phyloP scores from a whole-genome alignment of 2,329 filamentous ascomycete genomes.

The Ustulina deusta region DNA sequence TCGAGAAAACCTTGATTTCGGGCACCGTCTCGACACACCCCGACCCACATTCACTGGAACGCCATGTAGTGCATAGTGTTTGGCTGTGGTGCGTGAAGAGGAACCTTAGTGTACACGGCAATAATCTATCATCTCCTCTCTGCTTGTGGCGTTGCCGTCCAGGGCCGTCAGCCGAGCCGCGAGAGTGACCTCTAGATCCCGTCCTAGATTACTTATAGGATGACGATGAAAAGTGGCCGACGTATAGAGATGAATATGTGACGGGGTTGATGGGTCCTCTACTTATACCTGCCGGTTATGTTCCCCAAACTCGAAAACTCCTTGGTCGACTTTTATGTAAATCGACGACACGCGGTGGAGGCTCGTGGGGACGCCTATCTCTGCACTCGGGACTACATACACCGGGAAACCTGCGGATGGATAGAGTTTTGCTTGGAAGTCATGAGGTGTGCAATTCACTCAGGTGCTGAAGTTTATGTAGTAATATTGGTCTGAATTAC shows the following conservation, averaged over 20 bases:
- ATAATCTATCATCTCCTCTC: constrained; percentile 23
- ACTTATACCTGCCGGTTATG: background rate
- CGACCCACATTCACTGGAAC: constrained; percentile 31
- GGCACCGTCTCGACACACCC: constrained; percentile 12
- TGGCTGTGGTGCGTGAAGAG: constrained; percentile 16
- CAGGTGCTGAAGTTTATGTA: background rate
- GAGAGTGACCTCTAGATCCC: constrained; percentile 9
- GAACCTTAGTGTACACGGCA: constrained; percentile 19
- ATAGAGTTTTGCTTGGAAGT: background rate
- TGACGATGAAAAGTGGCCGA: constrained; percentile 2
- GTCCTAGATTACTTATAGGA: constrained; percentile 6
- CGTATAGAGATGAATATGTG: background rate
- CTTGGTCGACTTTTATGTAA: background rate
- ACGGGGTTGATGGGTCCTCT: background rate
- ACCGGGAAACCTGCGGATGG: background rate
- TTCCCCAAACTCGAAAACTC: constrained; percentile 5
- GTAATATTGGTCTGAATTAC: background rate
- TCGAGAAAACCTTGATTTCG: constrained; percentile 24
- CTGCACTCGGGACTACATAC: too few species aligned
- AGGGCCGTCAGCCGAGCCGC: constrained; percentile 33
- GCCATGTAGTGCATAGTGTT: constrained; percentile 9
- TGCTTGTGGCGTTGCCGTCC: constrained; percentile 22
- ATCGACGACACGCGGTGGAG: too few species aligned
- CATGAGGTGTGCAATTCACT: background rate
- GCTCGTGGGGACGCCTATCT: too few species aligned